phyloP scores from a whole-genome alignment of 345 rosid genomes.

The Orychophragmus violaceus region DNA sequence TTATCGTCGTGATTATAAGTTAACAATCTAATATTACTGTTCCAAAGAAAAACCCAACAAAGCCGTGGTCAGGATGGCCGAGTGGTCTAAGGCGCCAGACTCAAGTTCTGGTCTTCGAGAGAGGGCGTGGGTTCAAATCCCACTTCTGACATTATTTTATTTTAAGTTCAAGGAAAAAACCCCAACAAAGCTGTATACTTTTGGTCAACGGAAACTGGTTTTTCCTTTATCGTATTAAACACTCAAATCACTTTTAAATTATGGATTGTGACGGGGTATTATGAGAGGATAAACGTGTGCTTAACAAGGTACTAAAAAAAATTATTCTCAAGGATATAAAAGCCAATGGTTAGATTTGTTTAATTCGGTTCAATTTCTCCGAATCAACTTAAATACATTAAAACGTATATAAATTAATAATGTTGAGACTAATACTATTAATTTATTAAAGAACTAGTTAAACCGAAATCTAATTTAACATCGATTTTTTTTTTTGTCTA shows the following conservation, averaged over 20 bases:
- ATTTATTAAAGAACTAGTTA: too few relatives aligned
- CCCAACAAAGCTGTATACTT: neutral
- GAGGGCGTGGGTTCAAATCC: constrained; percentile 43
- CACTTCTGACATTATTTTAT: constrained; percentile 44
- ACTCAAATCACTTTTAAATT: neutral
- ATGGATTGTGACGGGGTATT: neutral
- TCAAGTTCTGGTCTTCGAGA: constrained; percentile 62
- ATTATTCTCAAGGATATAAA: neutral
- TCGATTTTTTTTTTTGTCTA: too few relatives aligned
- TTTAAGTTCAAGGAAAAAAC: too few relatives aligned
- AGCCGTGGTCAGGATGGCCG: constrained; percentile 67
- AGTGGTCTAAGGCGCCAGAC: constrained; percentile 94
- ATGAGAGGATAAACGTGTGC: neutral
- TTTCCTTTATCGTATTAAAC: neutral
- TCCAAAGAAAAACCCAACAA: neutral
- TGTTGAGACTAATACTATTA: too few relatives aligned
- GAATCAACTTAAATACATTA: neutral
- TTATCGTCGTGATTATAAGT: neutral
- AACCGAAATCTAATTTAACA: too few relatives aligned
- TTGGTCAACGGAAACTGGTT: neutral
- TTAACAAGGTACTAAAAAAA: neutral
- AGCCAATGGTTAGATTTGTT: neutral
- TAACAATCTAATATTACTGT: too few relatives aligned
- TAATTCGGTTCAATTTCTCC: neutral
- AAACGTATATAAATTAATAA: too few relatives aligned